Evolutionary conservation across 495 filamentous ascomycete genomes (phyloP), one percentile per base, ranked within the genome.

Genomic region (Aspergillus sclerotiicarbonarius): DNA sequence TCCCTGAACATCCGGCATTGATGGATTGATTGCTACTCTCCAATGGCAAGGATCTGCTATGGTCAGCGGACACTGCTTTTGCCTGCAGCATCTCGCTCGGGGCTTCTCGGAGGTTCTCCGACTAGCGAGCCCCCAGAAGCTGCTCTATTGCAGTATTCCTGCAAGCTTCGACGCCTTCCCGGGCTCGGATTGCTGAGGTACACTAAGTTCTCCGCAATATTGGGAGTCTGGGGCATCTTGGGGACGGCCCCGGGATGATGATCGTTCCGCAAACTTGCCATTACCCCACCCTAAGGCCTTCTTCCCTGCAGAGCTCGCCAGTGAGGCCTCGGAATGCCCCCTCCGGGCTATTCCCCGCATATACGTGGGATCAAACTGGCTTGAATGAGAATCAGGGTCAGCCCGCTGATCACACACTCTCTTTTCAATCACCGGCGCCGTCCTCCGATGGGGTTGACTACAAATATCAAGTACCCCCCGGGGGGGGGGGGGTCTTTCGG

Each of bases 1-100:
- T 66, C 75, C 18, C 61, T 81, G 56, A 76, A 66, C 19, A 67
- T 75, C 35, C 73, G 80, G 45, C 78, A 78, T 60, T 82, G 71
- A 82, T 21, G 47, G 31, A 15, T 20, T 10, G 13, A 15, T 49
- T 49, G 46, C 46, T 50, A 16, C 29, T 6, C 29, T 29, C 18
- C 47, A 18, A 50, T 7, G 13, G 12, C n/a, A 46, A 2, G 46
- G 46, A n/a, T 12, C 31, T 49, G 25, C 46, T 25, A 30, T 25
- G 46, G 46, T 6, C 46, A 25, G 7, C 21, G 45, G 45, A 48
- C 25, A 25, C 12, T 49, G 21, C 13, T 50, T 50, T 50, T 16
- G 15, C 47, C 21, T 41, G 37, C 35, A 37, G 15, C 15, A 37
- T 37, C 35, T 13, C 35, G 10, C 35, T 37, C n/a, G n/a, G n/a